Base-by-base conservation (phyloP, 768 basidiomycete genomes). In the Hypsizygus marmoreus region DNA sequence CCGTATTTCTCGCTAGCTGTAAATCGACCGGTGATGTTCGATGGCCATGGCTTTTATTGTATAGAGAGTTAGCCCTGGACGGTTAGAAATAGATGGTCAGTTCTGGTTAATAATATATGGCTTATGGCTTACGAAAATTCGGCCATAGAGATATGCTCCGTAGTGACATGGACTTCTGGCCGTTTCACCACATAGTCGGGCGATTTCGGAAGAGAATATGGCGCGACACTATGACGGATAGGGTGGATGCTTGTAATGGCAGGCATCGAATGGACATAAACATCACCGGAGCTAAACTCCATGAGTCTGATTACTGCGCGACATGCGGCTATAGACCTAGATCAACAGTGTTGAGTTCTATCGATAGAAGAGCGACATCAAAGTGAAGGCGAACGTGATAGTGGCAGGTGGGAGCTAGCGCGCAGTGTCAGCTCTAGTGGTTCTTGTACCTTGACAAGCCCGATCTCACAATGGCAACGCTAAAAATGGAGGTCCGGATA, bases 301-400 rank as follows among this genome's bases (percentile, higher is more conserved):
- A 79, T 73, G 17, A 88, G 69, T 48, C 82, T 74, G 60, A 85
- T 82, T 34, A 87, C 85, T 22, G 82, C 77, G 33, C 86, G 77
- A 60, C 83, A 83, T 22, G 86, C 80, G 16, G 84, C 82, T 41
- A 84, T 81, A 6, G 80, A 72, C 19, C 77, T 80, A n/a, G n/a
- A 32, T 24, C 36, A 22, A 46, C 19, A 14, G 44, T 48, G 26
- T 36, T 47, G 25, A 42, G 47, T 20, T 42, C 16, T n/a, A n/a
- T n/a, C 42, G 38, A 41, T 16, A 44, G 43, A 16, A 40, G 7
- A 36, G 35, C 33, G 42, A 20, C 16, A 9, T 32, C 13, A n/a
- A 33, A 24, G 9, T 47, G 16, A 23, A n/a, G n/a, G n/a, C 63
- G 13, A 66, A 86, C 84, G 83, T 82, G 47, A 84, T 68, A 4